phyloP scores from a whole-genome alignment of 257 asterid species.

The Cinchona pubescens region DNA sequence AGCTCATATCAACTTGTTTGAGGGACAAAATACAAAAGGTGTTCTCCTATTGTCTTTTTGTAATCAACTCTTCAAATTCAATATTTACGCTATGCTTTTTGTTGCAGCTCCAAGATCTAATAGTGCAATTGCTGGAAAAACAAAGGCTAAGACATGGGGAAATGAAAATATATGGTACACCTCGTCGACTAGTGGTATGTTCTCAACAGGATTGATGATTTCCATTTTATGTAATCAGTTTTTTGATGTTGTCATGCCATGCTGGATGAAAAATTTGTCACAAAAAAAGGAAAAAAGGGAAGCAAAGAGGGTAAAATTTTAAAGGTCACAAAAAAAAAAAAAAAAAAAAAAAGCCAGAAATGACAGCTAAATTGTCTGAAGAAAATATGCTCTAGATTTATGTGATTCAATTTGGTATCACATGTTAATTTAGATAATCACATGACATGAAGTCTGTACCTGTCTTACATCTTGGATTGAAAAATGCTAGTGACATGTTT shows the following conservation, averaged over 20 bases:
- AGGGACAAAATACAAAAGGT: slow-evolving; percentile 2
- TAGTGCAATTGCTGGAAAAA: slow-evolving; percentile 71
- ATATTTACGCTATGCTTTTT: slow-evolving; percentile 18
- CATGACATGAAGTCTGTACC: neutral
- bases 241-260: neutral
- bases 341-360: neutral
- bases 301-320: neutral
- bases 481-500: neutral
- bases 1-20: neutral
- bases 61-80: slow-evolving; percentile 5
- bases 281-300: neutral
- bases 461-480: neutral
- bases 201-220: slow-evolving; percentile 4
- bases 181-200: slow-evolving; percentile 93
- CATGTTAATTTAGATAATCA: neutral
- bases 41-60: slow-evolving; percentile 5
- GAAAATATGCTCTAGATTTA: neutral
- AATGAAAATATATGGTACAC: slow-evolving; percentile 76
- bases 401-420: neutral
- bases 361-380: neutral
- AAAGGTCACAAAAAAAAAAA: neutral
- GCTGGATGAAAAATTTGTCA: neutral
- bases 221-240: neutral
- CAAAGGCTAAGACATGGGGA: slow-evolving; percentile 73
- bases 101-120: slow-evolving; percentile 78